Base-by-base conservation (phyloP, 176 grass and related monocot species). In the Olyra latifolia region DNA sequence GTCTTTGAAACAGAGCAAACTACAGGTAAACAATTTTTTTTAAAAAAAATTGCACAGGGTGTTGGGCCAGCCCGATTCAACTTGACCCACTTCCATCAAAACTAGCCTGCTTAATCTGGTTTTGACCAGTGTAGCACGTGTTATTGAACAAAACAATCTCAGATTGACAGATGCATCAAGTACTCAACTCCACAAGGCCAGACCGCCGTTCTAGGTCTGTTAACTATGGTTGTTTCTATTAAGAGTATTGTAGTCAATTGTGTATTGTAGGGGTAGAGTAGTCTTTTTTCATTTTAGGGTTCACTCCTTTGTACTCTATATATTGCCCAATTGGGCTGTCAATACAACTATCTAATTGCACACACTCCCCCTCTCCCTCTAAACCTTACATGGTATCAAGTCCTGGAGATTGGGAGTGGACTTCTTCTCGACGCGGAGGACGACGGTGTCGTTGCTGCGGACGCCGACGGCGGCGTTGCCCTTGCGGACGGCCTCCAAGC, bases 351-450 rank as follows among this genome's bases (percentile, higher is more conserved):
- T n/a, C n/a, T n/a, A n/a, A n/a, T n/a, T n/a, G n/a, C n/a, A n/a
- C n/a, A n/a, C n/a, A n/a, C n/a, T n/a, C n/a, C n/a, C n/a, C n/a
- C n/a, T n/a, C n/a, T n/a, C n/a, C n/a, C n/a, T n/a, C n/a, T n/a
- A n/a, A n/a, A n/a, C n/a, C n/a, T n/a, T n/a, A n/a, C n/a, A n/a
- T n/a, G n/a, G n/a, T n/a, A n/a, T 89, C 16, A 93, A 99, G 76
- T 99, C 93, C 67, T 96, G 97, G 62, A 99, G 97, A 81, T 99
- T 99, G 17, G 97, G 96, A 28, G 97, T 93, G 72, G 97, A 93
- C 81, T 99, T 99, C 92, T 99, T 99, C 91, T 99, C 97, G 67
- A 96, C 97, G 71, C 93, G 93, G 79, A 99, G 97, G 65, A 99
- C 97, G 84, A 93, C 88, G 72, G 91, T 93, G 91, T 99, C 97